A percentile compares a stretch with the other conserved stretches of the same genome.
Conservation (phyloP, 2,329 filamentous ascomycete species). For the Pseudogymnoascus sp. region DNA sequence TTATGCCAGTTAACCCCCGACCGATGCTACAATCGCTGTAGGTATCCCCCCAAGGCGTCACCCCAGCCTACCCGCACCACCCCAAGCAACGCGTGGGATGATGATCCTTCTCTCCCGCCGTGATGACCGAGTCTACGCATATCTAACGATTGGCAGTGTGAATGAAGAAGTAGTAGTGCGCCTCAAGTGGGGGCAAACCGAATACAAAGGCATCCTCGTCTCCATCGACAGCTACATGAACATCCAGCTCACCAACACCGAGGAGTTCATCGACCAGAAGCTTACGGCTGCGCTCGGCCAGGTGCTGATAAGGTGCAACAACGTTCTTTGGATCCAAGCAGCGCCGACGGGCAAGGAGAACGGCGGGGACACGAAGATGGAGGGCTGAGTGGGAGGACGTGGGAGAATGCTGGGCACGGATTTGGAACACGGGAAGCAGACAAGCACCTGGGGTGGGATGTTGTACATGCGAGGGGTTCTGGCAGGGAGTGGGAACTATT, state of each 20-base stretch:
- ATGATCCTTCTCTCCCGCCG: neutral
- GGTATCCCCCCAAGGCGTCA: constrained; percentile 30
- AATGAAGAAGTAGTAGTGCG: constrained; percentile 86
- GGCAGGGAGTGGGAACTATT: neutral
- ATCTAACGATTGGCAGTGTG: constrained; percentile 47
- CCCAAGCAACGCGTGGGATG: neutral
- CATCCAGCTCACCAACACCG: constrained; percentile 81
- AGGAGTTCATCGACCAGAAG: constrained; percentile 88
- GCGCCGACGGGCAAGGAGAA: constrained; percentile 43
- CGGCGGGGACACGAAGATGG: constrained; percentile 51
- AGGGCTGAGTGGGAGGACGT: constrained; percentile 30
- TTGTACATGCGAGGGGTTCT: neutral
- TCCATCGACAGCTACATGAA: constrained; percentile 99
- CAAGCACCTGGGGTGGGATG: neutral
- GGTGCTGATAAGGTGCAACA: constrained; percentile 94
- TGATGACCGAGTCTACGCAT: neutral
- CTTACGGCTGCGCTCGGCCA: constrained; percentile 78
- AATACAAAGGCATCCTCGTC: constrained; percentile 91
- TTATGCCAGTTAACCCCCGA: constrained; percentile 92
- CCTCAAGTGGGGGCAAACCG: constrained; percentile 95
- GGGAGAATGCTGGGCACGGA: neutral
- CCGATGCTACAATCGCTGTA: constrained; percentile 92
- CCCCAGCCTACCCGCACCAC: constrained; percentile 5
- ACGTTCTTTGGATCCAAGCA: constrained; percentile 84
- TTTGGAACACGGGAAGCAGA: neutral